Base-by-base conservation (phyloP, 768 basidiomycete species). In the Chlorophyllum brunneum region DNA sequence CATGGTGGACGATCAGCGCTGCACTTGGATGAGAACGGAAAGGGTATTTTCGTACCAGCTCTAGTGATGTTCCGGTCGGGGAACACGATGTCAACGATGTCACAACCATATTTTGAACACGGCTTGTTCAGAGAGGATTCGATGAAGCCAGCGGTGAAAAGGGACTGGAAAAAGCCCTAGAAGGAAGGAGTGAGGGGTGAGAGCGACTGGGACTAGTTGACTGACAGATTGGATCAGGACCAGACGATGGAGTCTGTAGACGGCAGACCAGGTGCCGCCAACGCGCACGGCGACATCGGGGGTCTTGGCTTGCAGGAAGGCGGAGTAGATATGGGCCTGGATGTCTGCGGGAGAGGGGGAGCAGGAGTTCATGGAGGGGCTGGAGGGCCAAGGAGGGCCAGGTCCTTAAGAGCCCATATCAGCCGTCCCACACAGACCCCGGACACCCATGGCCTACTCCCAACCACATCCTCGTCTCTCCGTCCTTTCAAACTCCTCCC, bases 21-120 rank as follows among this genome's bases (percentile, higher is more conserved):
- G n/a, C 30, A 26, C 13, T 16, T 11, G n/a, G 18, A 15, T 26
- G 34, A 51, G 42, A 22, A 22, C 53, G 15, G 44, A 43, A 44
- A 27, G 41, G 54, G 16, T 36, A 26, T 16, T 13, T 36, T 72
- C 83, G 59, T 36, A 90, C 89, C 89, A 65, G 90, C 80, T 58
- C 92, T 77, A 6, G 92, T 92, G 63, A 95, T 95, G 62, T 95
- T 95, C 13, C 73, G 79, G 63, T 95, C 93, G 62, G 92, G 85
- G 56, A 94, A 87, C 39, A 75, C 73, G 38, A 95, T 72, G 56
- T 83, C 74, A 44, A 95, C 79, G 54, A 84, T 78, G 47, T 85
- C 80, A 2, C 73, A 62, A 13, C 63, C 66, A 46, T 58, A 54
- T 41, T 56, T 59, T 15, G 62, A 61, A 38, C 50, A 58, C 37